These are phyloP conservation scores for Mycena filopes DNA, from an alignment of 768 basidiomycete species.

Conservation along the genomic window DNA sequence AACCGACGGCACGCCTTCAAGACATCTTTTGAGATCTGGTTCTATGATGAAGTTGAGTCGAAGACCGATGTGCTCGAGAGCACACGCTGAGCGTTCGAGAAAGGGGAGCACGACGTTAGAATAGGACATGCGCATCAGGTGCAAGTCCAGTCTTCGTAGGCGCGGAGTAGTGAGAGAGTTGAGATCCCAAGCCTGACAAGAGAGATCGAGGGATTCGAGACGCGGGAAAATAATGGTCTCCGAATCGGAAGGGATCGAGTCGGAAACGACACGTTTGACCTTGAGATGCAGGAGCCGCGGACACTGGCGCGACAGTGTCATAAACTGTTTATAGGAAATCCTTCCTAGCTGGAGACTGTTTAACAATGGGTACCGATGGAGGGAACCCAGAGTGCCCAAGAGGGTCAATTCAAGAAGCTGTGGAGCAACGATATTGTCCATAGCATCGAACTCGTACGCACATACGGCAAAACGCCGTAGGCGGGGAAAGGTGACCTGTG, in stretches of 20 bases:
- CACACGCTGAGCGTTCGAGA: no score
- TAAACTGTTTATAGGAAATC: not conserved
- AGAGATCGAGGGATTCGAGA: not conserved
- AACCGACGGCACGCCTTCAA: no score
- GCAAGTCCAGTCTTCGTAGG: no score
- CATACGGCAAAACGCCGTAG: not conserved
- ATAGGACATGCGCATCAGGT: no score
- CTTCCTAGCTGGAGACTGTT: not conserved
- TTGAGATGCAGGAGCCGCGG: not conserved
- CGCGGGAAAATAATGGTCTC: not conserved
- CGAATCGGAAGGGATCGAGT: not conserved
- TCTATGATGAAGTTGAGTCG: no score
- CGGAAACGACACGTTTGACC: not conserved
- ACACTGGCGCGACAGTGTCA: not conserved
- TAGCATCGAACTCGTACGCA: not conserved
- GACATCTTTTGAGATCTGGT: no score
- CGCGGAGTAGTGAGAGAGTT: no score
- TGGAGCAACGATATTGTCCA: no score
- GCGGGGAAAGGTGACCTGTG: not conserved
- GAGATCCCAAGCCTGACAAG: no score
- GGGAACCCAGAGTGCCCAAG: not conserved
- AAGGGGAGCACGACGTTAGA: no score
- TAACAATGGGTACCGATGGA: not conserved
- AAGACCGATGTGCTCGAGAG: no score
- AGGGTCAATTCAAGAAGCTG: not conserved